These are phyloP conservation scores for Punica granatum DNA, from an alignment of 345 rosid species.

Conservation along the genomic window DNA sequence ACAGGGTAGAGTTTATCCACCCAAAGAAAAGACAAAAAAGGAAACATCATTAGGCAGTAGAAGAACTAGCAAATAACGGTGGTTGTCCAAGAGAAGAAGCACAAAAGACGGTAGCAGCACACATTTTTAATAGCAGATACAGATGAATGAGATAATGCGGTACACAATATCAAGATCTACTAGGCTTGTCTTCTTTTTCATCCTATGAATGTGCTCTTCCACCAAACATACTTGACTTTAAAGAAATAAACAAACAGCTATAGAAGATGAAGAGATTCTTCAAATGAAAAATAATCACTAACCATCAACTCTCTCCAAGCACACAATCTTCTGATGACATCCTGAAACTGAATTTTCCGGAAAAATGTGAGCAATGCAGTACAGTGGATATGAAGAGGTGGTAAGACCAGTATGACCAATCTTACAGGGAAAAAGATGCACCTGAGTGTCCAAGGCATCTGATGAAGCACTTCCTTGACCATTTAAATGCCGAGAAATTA, in stretches of 20 bases:
- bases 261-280: background rate
- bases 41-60: background rate
- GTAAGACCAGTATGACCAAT: background rate
- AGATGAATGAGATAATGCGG: background rate
- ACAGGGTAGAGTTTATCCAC: background rate
- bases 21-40: background rate
- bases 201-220: background rate
- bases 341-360: conserved; percentile 45
- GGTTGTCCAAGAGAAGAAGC: background rate
- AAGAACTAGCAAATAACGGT: background rate
- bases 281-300: conserved; percentile 14
- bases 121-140: background rate
- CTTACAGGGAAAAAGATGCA: conserved; percentile 10
- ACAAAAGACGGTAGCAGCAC: background rate
- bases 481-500: conserved; percentile 57
- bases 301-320: conserved; percentile 97
- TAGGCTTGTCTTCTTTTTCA: background rate
- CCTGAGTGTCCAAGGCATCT: conserved; percentile 48
- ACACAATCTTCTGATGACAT: conserved; percentile 68
- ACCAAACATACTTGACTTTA: background rate
- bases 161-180: background rate
- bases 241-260: background rate
- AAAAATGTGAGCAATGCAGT: background rate
- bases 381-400: background rate
- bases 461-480: conserved; percentile 40